Evolutionary conservation across 192 early-diverging fungal genomes (phyloP), one percentile per base, ranked within the genome.

Genomic region (Coemansia reversa): DNA sequence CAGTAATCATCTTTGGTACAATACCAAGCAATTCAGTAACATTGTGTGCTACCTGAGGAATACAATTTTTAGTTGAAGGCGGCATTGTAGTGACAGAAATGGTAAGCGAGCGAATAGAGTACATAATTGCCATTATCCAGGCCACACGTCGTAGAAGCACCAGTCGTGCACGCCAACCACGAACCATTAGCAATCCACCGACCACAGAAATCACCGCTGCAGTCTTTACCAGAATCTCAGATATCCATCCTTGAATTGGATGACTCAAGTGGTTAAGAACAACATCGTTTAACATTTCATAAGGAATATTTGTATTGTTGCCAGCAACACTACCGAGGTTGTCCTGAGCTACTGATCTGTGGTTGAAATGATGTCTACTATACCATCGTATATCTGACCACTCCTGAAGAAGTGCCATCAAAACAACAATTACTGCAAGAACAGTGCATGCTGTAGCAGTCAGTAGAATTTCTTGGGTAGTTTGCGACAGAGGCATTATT

Each of bases 1-100:
- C 83, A 18, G 71, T 72, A 32, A 74, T 58, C 48, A 73, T 73
- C 5, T 55, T 60, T 5, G 60, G 67, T 18, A 75, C 49, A 11
- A 72, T 56, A 16, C 25, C 49, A 2, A 63, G 11, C 48, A 69
- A 39, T 1, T 66, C 57, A 54, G 57, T 16, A 39, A 55, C 2
- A 51, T 65, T 55, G 39, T 57, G 23, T 25, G 69, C 47, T 32
- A 67, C 29, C 39, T 55, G 47, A 42, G 64, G 58, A 23, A 42
- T 22, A 72, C 75, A 62, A 64, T 62, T 16, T 14, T 35, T 14
- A 55, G 81, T 25, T n/a, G 75, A 51, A 25, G 75, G 65, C 52
- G 86, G 86, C 47, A 86, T 66, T 4, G 84, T 85, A 3, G 86
- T 88, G 1, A 86, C 73, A 0, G 84, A 72, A n/a, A 88, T 60